Base-by-base conservation (phyloP, 495 filamentous ascomycete species). In the Ascobolus immersus region DNA sequence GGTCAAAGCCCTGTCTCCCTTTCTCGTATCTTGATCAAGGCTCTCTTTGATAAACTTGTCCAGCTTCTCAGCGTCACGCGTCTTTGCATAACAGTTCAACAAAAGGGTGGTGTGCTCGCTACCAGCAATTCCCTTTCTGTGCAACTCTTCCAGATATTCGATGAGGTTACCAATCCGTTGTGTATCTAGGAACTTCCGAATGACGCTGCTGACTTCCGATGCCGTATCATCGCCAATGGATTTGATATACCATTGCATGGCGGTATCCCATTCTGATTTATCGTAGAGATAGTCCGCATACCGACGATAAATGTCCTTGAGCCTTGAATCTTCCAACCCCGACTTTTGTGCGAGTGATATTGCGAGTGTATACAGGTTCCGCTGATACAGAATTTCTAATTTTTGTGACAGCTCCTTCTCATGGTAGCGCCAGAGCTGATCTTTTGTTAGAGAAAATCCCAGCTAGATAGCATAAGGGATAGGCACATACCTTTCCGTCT, bases 221-320 rank as follows among this genome's bases (percentile, higher is more conserved):
- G 9, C 10, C 9, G 2, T n/a, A 35, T 46, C 42, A 23, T 49
- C 47, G 40, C 91, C 84, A 39, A 96, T 90, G 0, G 89, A 82
- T 46, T 79, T 75, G 40, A 96, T 68, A 49, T 94, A 96, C 51
- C 92, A 86, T 49, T 89, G 77, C 89, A 96, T 96, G 8, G 86
- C 90, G 13, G 75, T 81, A 47, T 96, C 84, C 47, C 81, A 94
- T 47, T 91, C 80, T 2, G 72, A 75, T 44, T 80, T 86, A 45
- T 86, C 79, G 44, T 96, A 92, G n/a, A 93, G 55, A 39, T 77
- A 82, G 48, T 96, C 89, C 7, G 86, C 86, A 52, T 90, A 94
- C 53, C 71, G 84, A 35, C 89, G 69, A 42, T 76, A 84, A 34
- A 96, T 94, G 27, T 77, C 63, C 47, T 89, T 91, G 29, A 86